phyloP scores from a whole-genome alignment of 345 rosid species.

The Lepidium didymum region DNA sequence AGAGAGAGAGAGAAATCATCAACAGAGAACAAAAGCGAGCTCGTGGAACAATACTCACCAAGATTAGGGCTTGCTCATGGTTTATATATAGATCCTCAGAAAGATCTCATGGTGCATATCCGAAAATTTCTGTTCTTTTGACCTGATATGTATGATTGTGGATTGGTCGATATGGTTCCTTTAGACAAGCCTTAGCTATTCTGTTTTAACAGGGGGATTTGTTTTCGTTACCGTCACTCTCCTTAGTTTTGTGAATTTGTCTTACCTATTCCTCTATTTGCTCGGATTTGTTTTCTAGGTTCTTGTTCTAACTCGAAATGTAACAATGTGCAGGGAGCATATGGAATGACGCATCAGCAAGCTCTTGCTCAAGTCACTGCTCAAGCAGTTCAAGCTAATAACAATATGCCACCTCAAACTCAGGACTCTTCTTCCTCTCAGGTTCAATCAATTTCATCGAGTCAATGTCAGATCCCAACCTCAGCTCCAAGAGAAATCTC shows the following conservation, averaged over 20 bases:
- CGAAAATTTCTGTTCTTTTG: background rate
- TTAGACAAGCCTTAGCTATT: background rate
- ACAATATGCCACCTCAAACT: slow-evolving; percentile 33
- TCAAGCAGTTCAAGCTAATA: slow-evolving; percentile 52
- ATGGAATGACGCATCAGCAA: slow-evolving; percentile 84
- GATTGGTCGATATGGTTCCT: background rate
- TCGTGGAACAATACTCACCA: slow-evolving; percentile 6
- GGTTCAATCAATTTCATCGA: slow-evolving; percentile 15
- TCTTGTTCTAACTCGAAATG: slow-evolving; percentile 4
- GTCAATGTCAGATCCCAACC: slow-evolving; percentile 29
- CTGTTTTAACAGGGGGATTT: background rate
- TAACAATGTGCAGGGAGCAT: slow-evolving; percentile 46
- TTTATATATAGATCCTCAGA: background rate
- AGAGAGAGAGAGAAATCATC: background rate
- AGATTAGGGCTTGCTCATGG: slow-evolving; percentile 4
- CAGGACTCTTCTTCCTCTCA: slow-evolving; percentile 32
- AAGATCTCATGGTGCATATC: background rate
- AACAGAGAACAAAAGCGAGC: background rate
- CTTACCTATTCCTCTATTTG: background rate
- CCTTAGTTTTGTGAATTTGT: background rate
- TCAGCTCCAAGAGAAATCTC: slow-evolving; percentile 27
- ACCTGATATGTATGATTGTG: background rate
- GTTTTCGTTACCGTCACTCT: background rate
- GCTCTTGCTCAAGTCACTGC: slow-evolving; percentile 82
- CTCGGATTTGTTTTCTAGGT: background rate